Base-by-base conservation (phyloP, 2,329 filamentous ascomycete genomes). In the Pseudogymnoascus sp. region DNA sequence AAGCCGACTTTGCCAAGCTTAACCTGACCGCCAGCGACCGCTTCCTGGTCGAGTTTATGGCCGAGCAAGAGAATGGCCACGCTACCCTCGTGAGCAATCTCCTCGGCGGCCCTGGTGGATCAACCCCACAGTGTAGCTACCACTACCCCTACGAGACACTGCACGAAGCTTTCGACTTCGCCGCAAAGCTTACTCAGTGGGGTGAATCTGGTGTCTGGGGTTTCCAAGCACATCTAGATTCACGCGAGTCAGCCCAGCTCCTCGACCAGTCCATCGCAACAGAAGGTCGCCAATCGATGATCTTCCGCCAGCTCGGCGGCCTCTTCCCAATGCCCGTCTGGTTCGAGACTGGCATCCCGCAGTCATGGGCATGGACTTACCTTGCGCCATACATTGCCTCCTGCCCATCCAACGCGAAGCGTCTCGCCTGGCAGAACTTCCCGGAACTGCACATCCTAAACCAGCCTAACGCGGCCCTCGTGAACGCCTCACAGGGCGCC, bases 351-450 rank as follows among this genome's bases (percentile, higher is more conserved):
- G 89, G 89, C 40, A 86, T 93, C 23, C 90, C 90, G 0, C 91
- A 96, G 74, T 90, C 87, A 0, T 96, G 90, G 90, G 84, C 87
- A 0, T 96, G 91, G 91, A 89, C 90, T 0, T 81, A 91, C 21
- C 79, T 95, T 4, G 90, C 91, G 0, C 91, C 90, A 0, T 92
- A 92, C 75, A 93, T 96, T 74, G 86, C 84, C 37, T 87, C 82
- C 4, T 96, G 91, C 74, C 90, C 91, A 0, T 77, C 76, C 46
- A 85, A 88, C 73, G 86, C 88, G 68, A 93, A 89, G 0, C 85
- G 89, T 5, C 79, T 96, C 31, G 82, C 86, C 23, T 96, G 91
- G 90, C 89, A 93, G 73, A 96, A 96, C 78, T 93, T 90, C 77
- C 91, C 90, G 0, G 81, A 83, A 0, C 77, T 95, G 14, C 79